Conservation (phyloP, 768 basidiomycete species). For the Xerocomellus chrysenteron region DNA sequence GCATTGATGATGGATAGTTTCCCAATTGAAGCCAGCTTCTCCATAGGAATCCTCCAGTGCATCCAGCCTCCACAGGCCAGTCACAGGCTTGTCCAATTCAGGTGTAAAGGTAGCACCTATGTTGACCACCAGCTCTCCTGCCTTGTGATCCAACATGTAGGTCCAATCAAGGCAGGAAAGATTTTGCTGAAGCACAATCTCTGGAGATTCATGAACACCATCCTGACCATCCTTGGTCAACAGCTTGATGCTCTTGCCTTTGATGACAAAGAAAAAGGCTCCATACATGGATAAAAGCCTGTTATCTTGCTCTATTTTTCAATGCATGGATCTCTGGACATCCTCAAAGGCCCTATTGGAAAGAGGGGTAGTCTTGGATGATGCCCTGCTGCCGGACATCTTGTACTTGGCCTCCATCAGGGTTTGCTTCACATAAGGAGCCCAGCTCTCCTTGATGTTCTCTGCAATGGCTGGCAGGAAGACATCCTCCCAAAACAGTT, state of each 20-base stretch:
- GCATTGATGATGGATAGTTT: constrained; percentile 5
- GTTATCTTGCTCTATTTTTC: too few species aligned
- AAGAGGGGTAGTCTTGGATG: background rate
- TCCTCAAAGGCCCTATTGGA: background rate
- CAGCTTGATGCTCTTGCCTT: constrained; percentile 17
- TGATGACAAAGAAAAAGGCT: constrained; percentile 7
- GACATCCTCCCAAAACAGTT: constrained; percentile 5
- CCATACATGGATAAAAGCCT: constrained; percentile 1
- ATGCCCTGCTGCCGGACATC: too few species aligned
- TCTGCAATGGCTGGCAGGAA: constrained; percentile 6
- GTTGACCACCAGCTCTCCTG: constrained; percentile 7
- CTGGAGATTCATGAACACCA: background rate
- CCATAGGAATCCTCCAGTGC: constrained; percentile 9
- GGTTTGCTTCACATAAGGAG: background rate
- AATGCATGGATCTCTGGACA: background rate
- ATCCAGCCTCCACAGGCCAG: constrained; percentile 11
- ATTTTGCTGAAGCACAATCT: background rate
- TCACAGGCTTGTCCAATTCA: background rate
- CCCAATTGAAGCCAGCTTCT: background rate
- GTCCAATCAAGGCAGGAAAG: constrained; percentile 6
- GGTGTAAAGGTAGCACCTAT: background rate
- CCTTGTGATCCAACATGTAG: background rate
- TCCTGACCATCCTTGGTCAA: constrained; percentile 7
- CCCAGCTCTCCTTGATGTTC: background rate
- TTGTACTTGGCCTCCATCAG: constrained; percentile 6